Base-by-base conservation (phyloP, 441 rosid species). In the Arabidopsis hybrid region DNA sequence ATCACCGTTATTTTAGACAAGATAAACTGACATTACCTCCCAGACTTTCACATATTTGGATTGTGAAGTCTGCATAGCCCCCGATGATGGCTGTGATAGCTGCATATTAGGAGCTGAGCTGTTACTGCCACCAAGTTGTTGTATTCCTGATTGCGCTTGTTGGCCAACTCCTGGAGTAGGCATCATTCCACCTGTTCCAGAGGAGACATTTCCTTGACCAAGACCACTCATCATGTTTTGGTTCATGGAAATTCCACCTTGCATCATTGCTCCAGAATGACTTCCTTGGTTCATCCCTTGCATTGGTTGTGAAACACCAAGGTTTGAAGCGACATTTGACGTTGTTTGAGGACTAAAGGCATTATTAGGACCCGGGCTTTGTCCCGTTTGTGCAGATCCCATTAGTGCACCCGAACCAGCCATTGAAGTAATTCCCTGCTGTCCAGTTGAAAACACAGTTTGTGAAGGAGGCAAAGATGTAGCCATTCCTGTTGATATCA, bases 101-200 rank as follows among this genome's bases (percentile, higher is more conserved):
- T 87, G 80, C 86, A 92, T 85, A 80, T 77, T 92, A 61, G 85
- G 82, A 39, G 87, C 89, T 75, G 94, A 81, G 80, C 80, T 86
- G 78, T 78, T 85, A 78, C 80, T 81, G 58, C 82, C 87, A 66
- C 89, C 85, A 73, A 95, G 83, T 8, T 96, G 76, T 73, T 83
- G 91, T 88, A 91, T 83, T 74, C 88, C 94, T 64, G 87, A 72
- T 73, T 83, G 97, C 45, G 82, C 86, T 84, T 88, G 97, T 80
- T 88, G 95, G 75, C 89, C 64, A 87, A 93, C 89, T 85, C 99
- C 99, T 36, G 96, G 95, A 50, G 97, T 91, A 68, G 97, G 95
- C 77, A 93, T 91, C 95, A 93, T 91, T 32, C 91, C 85, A 60
- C 89, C 85, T 42, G 83, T 72, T 76, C 94, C 97, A 53, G 92